Evolutionary conservation across 139 green algal species (phyloP).

Genomic region (Spirogloea muscicola): DNA sequence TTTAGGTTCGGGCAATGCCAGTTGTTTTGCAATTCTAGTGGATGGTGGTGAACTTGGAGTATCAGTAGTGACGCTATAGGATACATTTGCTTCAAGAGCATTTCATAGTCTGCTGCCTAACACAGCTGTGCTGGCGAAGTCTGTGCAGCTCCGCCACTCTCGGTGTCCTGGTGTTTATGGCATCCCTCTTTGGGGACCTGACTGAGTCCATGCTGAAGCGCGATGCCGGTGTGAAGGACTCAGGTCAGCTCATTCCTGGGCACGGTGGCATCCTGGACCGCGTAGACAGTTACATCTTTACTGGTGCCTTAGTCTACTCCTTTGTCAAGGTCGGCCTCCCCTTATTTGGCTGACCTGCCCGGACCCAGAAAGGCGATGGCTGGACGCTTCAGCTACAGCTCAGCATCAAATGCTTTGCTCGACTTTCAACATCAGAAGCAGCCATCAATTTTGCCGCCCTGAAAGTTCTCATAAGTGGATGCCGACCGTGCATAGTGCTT

Average conservation of each 20-base stretch:
- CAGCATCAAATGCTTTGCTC: no score
- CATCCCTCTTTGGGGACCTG: conserved; percentile 89
- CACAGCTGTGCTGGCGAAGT: neutral
- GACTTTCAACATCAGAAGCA: no score
- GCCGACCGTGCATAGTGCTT: no score
- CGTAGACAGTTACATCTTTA: conserved; percentile 93
- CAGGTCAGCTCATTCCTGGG: conserved; percentile 87
- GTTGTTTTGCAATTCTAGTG: no score
- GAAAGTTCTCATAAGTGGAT: no score
- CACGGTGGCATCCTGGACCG: conserved; percentile 62
- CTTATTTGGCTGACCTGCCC: conserved; percentile 40
- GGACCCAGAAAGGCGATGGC: no score
- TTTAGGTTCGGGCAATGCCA: conserved; percentile 23
- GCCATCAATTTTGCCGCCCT: no score
- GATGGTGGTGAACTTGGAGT: no score
- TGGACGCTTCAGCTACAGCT: no score
- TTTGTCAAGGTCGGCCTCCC: conserved; percentile 39
- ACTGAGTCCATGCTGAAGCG: conserved; percentile 98
- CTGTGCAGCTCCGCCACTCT: conserved; percentile 15
- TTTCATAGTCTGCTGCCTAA: no score
- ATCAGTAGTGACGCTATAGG: no score
- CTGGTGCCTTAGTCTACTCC: conserved; percentile 72
- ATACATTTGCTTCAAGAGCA: no score
- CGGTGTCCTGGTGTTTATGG: conserved; percentile 30
- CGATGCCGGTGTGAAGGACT: conserved; percentile 87